Conservation (phyloP, 2,329 filamentous ascomycete genomes). For the Pochonia chlamydosporia region DNA sequence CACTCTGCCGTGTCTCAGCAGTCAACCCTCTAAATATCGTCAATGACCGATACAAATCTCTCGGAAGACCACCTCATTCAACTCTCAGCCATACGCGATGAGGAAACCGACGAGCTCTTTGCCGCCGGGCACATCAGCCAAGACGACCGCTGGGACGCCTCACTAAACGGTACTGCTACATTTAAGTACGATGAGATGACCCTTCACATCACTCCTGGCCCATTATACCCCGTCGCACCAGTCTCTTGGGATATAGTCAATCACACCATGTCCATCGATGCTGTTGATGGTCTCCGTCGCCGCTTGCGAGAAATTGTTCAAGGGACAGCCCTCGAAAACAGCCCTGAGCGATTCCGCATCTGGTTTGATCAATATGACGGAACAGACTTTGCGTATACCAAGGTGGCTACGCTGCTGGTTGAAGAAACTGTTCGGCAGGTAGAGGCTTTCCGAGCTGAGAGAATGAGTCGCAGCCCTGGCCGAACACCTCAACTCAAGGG, state of each 20-base stretch:
- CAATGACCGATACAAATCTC: background rate
- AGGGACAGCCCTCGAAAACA: slow-evolving; percentile 14
- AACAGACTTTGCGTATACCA: slow-evolving; percentile 4
- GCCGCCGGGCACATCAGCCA: slow-evolving; percentile 14
- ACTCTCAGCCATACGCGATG: slow-evolving; percentile 20
- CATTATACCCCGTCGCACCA: slow-evolving; percentile 16
- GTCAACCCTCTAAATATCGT: no score
- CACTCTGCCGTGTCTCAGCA: no score
- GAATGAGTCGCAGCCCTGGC: background rate
- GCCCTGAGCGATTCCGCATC: slow-evolving; percentile 7
- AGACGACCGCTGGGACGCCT: slow-evolving; percentile 13
- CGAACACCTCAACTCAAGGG: background rate
- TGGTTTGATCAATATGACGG: slow-evolving; percentile 16
- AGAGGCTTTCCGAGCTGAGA: background rate
- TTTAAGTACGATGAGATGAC: slow-evolving; percentile 18
- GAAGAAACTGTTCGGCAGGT: background rate
- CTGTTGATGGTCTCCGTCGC: slow-evolving; percentile 15
- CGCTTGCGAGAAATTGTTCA: slow-evolving; percentile 12
- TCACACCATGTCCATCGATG: slow-evolving; percentile 12
- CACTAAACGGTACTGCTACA: slow-evolving; percentile 13
- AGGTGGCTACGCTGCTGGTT: background rate
- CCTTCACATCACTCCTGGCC: slow-evolving; percentile 17
- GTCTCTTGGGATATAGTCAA: slow-evolving; percentile 13
- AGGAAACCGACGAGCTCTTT: slow-evolving; percentile 21
- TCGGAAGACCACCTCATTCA: slow-evolving; percentile 20